Percentiles rank a stretch among this genome's conserved stretches.
These are phyloP conservation scores for Rhododendron molle DNA, from an alignment of 148 eudicot species.

Conservation along the genomic window DNA sequence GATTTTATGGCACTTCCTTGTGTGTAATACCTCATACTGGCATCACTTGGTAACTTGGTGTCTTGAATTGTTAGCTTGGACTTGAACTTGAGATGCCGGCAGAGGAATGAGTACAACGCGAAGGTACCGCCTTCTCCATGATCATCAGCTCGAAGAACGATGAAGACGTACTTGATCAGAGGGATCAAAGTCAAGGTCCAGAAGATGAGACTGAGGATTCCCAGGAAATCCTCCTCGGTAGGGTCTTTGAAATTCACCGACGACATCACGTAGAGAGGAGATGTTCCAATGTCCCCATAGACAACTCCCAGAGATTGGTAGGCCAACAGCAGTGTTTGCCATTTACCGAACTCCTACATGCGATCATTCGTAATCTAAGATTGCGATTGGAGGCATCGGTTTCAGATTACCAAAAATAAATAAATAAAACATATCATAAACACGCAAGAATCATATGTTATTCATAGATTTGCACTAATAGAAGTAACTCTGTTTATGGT, in stretches of 20 bases:
- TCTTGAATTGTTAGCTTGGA: constrained; percentile 3
- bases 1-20: constrained; percentile 4
- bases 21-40: background rate
- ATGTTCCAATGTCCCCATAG: constrained; percentile 36
- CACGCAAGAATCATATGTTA: too few species aligned
- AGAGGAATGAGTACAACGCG: constrained; percentile 13
- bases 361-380: too few species aligned
- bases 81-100: constrained; percentile 1
- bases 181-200: constrained; percentile 11
- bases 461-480: too few species aligned
- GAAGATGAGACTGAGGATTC: constrained; percentile 13
- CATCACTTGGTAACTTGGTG: constrained; percentile 4
- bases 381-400: background rate
- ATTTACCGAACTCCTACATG: background rate
- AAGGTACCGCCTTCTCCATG: constrained; percentile 19
- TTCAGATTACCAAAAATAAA: background rate
- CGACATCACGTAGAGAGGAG: constrained; percentile 26
- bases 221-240: constrained; percentile 1
- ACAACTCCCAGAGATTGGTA: constrained; percentile 35
- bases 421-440: too few species aligned
- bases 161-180: constrained; percentile 13
- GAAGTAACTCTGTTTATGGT: background rate
- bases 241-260: constrained; percentile 4
- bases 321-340: constrained; percentile 18
- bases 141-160: constrained; percentile 16